Evolutionary conservation across 805 yeast genomes (phyloP).

Genomic region (Ogataea pilisensis): DNA sequence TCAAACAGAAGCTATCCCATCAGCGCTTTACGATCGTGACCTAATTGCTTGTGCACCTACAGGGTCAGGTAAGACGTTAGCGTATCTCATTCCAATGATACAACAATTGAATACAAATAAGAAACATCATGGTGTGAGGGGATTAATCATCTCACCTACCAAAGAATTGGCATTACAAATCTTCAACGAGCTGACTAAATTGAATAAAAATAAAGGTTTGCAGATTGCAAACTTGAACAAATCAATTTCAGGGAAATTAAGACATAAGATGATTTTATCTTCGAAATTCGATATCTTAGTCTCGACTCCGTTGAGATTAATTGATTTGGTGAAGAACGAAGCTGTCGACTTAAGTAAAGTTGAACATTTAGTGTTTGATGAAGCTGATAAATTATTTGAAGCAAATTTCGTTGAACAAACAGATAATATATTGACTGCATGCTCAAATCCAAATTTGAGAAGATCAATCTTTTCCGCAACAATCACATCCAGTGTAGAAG

Average conservation of each 20-base stretch:
- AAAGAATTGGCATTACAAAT: slow-evolving; percentile 91
- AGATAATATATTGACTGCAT: slow-evolving; percentile 69
- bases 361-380: slow-evolving; percentile 83
- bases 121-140: slow-evolving; percentile 54
- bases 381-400: slow-evolving; percentile 92
- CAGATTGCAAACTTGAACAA: slow-evolving; percentile 66
- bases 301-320: slow-evolving; percentile 83
- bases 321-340: slow-evolving; percentile 67
- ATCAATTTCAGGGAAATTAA: slow-evolving; percentile 63
- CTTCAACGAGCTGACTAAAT: slow-evolving; percentile 56
- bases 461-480: slow-evolving; percentile 94
- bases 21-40: slow-evolving; percentile 65
- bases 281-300: slow-evolving; percentile 75
- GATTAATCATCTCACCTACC: slow-evolving; percentile 87
- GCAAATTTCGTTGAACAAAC: slow-evolving; percentile 85
- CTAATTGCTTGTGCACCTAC: slow-evolving; percentile 95
- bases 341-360: slow-evolving; percentile 59
- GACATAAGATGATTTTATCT: slow-evolving; percentile 52
- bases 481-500: slow-evolving; percentile 89
- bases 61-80: slow-evolving; percentile 96
- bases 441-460: slow-evolving; percentile 47
- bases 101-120: slow-evolving; percentile 37
- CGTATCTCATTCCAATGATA: slow-evolving; percentile 79
- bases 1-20: slow-evolving; percentile 87
- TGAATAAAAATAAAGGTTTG: slow-evolving; percentile 54